Evolutionary conservation across 2,329 filamentous ascomycete species (phyloP).

Genomic region (Hortaea sp.): DNA sequence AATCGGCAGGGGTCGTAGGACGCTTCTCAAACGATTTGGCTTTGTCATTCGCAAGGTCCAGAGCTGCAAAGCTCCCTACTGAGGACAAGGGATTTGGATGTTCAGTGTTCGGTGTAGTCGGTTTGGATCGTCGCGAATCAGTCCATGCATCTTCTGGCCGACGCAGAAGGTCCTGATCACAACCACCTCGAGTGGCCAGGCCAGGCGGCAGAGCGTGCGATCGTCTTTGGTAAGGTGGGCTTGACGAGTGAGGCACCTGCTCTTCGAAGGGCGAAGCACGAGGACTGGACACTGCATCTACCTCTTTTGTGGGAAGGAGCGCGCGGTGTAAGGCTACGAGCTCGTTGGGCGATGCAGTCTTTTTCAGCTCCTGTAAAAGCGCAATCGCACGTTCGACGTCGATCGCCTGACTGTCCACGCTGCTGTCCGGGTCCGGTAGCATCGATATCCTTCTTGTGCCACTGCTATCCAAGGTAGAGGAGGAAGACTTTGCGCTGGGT

Average conservation of each 20-base stretch:
- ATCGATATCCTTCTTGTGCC: conserved; percentile 17
- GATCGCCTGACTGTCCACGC: conserved; percentile 19
- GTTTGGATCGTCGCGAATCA: conserved; percentile 1
- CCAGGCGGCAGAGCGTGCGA: conserved; percentile 12
- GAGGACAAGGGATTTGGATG: not conserved
- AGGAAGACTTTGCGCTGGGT: conserved; percentile 7
- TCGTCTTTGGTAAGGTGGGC: conserved; percentile 1
- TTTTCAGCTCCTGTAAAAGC: conserved; percentile 38
- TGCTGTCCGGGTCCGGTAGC: conserved; percentile 12
- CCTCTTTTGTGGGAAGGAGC: conserved; percentile 24
- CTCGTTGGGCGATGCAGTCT: conserved; percentile 38
- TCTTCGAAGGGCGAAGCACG: conserved; percentile 11
- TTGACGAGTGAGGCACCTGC: conserved; percentile 1
- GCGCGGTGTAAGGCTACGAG: conserved; percentile 33
- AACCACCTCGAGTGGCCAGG: conserved; percentile 15
- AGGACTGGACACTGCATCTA: conserved; percentile 10
- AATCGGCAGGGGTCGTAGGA: conserved; percentile 32
- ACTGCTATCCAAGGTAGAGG: conserved; percentile 10
- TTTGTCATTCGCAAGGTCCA: conserved; percentile 13
- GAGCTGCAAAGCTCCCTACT: conserved; percentile 10
- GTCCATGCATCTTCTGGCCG: conserved; percentile 10
- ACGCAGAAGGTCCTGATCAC: conserved; percentile 21
- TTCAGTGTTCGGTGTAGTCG: not conserved
- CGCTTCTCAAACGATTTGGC: conserved; percentile 8
- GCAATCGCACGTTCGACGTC: conserved; percentile 37